Evolutionary conservation across 1,139 yeast species (phyloP).

Genomic region (Zygoascus hellenicus): DNA sequence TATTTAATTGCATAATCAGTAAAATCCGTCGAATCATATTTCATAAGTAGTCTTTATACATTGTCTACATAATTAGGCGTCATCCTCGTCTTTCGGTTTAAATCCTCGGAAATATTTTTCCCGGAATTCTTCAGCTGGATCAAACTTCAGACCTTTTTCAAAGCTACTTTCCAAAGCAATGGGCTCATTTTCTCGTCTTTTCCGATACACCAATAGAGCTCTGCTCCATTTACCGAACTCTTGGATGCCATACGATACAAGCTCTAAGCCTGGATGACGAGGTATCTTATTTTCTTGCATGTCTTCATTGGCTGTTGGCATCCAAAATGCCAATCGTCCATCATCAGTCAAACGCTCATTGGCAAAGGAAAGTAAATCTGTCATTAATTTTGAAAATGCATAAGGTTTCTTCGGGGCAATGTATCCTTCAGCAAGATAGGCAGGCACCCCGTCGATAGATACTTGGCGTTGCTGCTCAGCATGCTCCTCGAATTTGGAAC

Average conservation of each 20-base stretch:
- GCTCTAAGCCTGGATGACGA: conserved; percentile 64
- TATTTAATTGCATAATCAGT: background rate
- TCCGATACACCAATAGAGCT: conserved; percentile 68
- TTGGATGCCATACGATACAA: conserved; percentile 73
- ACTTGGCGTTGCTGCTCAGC: conserved; percentile 61
- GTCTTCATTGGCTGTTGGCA: conserved; percentile 95
- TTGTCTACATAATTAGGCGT: conserved; percentile 2
- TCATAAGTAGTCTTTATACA: background rate
- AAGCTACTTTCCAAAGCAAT: no score
- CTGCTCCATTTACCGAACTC: conserved; percentile 89
- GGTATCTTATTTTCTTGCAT: conserved; percentile 69
- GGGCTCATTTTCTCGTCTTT: background rate
- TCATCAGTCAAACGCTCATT: conserved; percentile 62
- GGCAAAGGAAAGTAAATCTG: conserved; percentile 70
- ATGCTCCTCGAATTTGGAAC: conserved; percentile 61
- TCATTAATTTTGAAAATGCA: conserved; percentile 66
- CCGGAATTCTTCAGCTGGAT: conserved; percentile 55
- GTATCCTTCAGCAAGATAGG: conserved; percentile 73
- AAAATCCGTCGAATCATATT: background rate
- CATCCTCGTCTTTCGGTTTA: conserved; percentile 8
- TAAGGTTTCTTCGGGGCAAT: conserved; percentile 92
- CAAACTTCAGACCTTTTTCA: conserved; percentile 53
- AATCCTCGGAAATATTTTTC: conserved; percentile 75
- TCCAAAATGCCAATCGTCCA: conserved; percentile 91
- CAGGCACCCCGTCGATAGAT: conserved; percentile 69